Conservation (phyloP, 768 basidiomycete genomes). For the Nidula microcarpa region DNA sequence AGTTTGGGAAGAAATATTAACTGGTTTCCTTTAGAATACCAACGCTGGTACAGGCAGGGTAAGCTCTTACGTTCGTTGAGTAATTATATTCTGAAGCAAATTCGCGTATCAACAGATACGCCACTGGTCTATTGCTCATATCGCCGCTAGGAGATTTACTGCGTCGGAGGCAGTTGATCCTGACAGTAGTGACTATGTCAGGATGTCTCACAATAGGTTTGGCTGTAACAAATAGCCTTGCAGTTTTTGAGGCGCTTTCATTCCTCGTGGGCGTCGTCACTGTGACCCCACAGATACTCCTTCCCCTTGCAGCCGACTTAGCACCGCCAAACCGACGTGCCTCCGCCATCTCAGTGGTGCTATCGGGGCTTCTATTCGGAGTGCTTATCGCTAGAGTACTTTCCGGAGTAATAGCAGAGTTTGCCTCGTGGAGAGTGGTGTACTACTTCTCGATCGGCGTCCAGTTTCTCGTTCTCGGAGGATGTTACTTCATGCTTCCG, state of each 20-base stretch:
- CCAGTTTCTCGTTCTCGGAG: conserved; percentile 53
- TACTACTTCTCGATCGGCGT: conserved; percentile 78
- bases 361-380: conserved; percentile 67
- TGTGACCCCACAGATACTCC: conserved; percentile 78
- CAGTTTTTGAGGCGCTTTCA: conserved; percentile 61
- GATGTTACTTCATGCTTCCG: conserved; percentile 67
- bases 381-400: conserved; percentile 73
- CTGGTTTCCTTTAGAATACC: conserved; percentile 11
- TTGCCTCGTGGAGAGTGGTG: conserved; percentile 66
- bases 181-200: conserved; percentile 52
- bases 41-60: conserved; percentile 51
- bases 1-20: background rate
- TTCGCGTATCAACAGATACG: background rate
- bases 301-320: conserved; percentile 77
- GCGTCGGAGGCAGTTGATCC: conserved; percentile 66
- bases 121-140: conserved; percentile 61
- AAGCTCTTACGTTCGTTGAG: background rate
- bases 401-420: conserved; percentile 73
- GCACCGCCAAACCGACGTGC: conserved; percentile 73
- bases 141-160: conserved; percentile 84
- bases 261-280: conserved; percentile 70
- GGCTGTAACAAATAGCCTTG: conserved; percentile 54
- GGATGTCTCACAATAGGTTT: conserved; percentile 68
- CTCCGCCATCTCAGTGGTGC: conserved; percentile 71
- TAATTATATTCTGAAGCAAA: background rate